phyloP scores from a whole-genome alignment of 2,329 filamentous ascomycete species.

The Colletotrichum endophyticum region DNA sequence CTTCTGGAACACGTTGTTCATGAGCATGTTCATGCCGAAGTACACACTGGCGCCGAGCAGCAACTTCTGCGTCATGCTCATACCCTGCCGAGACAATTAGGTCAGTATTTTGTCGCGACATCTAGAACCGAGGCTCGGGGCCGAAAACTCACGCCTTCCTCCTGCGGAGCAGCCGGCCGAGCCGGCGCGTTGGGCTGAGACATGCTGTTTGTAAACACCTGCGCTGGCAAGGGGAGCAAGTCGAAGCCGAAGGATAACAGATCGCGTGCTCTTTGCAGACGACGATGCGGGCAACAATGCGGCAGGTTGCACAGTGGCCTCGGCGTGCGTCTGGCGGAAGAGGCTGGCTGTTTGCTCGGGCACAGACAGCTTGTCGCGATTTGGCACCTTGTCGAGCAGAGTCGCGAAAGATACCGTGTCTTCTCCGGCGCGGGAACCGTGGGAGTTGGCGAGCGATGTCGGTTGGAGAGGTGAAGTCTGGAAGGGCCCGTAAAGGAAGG shows the following conservation, averaged over 20 bases:
- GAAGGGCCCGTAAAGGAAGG: background rate
- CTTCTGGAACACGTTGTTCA: constrained; percentile 58
- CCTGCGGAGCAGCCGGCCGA: constrained; percentile 3
- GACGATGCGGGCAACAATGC: background rate
- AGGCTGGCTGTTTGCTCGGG: background rate
- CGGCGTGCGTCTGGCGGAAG: background rate
- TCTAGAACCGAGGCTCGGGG: background rate
- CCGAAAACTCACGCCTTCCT: constrained; percentile 19
- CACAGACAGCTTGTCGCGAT: background rate
- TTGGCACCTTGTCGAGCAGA: background rate
- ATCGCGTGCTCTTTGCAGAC: background rate
- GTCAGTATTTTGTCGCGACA: background rate
- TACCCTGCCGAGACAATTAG: constrained; percentile 27
- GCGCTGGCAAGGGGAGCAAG: background rate
- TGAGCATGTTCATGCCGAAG: constrained; percentile 62
- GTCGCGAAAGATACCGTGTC: background rate
- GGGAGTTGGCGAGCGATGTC: background rate
- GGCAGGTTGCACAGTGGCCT: background rate
- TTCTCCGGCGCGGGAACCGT: constrained; percentile 3
- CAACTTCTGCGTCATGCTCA: constrained; percentile 48
- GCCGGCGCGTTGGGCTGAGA: constrained; percentile 14
- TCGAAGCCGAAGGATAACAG: background rate
- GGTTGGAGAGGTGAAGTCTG: constrained; percentile 4
- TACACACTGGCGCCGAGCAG: constrained; percentile 60
- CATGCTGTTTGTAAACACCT: constrained; percentile 2